Base-by-base conservation (phyloP, 495 filamentous ascomycete genomes). In the Haplographium delicatum region DNA sequence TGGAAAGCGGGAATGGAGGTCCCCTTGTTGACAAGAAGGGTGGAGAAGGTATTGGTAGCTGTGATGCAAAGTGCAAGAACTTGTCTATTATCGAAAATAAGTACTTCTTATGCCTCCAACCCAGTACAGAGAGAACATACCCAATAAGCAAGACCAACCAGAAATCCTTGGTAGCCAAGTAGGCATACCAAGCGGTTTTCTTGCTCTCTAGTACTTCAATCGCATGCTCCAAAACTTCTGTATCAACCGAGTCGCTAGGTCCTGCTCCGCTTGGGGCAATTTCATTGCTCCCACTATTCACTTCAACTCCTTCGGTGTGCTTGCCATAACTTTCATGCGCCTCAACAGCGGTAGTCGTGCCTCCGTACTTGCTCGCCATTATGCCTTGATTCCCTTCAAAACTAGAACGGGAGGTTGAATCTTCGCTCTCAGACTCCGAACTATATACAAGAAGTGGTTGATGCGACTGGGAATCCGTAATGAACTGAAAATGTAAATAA, bases 1-100 rank as follows among this genome's bases (percentile, higher is more conserved):
- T 98, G 93, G 70, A 96, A 95, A 31, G 93, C 90, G n/a, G 93
- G 93, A 59, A 98, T 94, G 23, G 80, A 88, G 50, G 88, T 93
- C 22, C 80, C 75, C 46, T 79, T 66, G 1, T 63, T 58, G 18
- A 72, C 75, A 11, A 98, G 84, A 18, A 96, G 80, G 10, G 76
- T 74, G 16, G 85, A 85, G 67, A 97, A 87, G 35, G 91, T 96
- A 65, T 91, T 93, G 16, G 88, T 93, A 13, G 79, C 78, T 3
- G 89, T 95, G 68, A 94, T 89, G 70, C 87, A 86, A 51, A 97
- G 80, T 5, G 91, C 78, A 16, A 96, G 81, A 28, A 89, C 60
- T 76, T 97, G 91, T 47, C 85, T 88, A 37, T 43, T 31, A 6
- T 31, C 13, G 19, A 33, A 20, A 31, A 7, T 38, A 38, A 31